Percentiles rank a stretch among this genome's conserved stretches.
Conservation (phyloP, 495 filamentous ascomycete species). For the Aspergillus homomorphus region DNA sequence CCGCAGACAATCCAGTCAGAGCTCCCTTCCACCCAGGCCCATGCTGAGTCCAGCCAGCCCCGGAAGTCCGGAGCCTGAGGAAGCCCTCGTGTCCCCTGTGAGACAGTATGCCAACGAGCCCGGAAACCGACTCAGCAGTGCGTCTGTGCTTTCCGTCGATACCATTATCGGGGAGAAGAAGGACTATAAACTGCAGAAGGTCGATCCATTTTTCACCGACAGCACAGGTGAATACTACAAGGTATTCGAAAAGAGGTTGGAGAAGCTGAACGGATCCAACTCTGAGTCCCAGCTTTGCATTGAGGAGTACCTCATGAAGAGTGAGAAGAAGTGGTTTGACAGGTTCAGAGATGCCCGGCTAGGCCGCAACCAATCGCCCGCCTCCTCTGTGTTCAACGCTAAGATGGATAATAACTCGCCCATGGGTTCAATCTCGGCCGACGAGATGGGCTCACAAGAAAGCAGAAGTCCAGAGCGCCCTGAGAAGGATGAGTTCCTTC, state of each 20-base stretch:
- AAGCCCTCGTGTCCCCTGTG: slow-evolving; percentile 33
- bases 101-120: slow-evolving; percentile 31
- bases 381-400: slow-evolving; percentile 38
- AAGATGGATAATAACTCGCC: slow-evolving; percentile 34
- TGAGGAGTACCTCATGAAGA: slow-evolving; percentile 63
- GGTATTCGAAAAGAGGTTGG: slow-evolving; percentile 59
- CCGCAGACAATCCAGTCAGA: slow-evolving; percentile 30
- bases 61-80: slow-evolving; percentile 40
- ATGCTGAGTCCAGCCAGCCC: slow-evolving; percentile 30
- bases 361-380: slow-evolving; percentile 46
- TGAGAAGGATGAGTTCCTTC: slow-evolving; percentile 53
- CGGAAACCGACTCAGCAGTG: slow-evolving; percentile 38
- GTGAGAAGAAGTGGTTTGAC: slow-evolving; percentile 70
- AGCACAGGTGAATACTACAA: slow-evolving; percentile 60
- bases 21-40: slow-evolving; percentile 24
- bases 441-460: slow-evolving; percentile 36
- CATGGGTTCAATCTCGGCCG: slow-evolving; percentile 36
- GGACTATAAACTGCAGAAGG: slow-evolving; percentile 64
- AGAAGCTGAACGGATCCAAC: slow-evolving; percentile 53
- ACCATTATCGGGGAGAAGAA: slow-evolving; percentile 60
- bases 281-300: slow-evolving; percentile 62
- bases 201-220: slow-evolving; percentile 71
- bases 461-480: slow-evolving; percentile 32
- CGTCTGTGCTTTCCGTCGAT: slow-evolving; percentile 50
- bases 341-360: slow-evolving; percentile 58